Base-by-base conservation (phyloP, 441 rosid species). In the Hypseocharis bilobata region DNA sequence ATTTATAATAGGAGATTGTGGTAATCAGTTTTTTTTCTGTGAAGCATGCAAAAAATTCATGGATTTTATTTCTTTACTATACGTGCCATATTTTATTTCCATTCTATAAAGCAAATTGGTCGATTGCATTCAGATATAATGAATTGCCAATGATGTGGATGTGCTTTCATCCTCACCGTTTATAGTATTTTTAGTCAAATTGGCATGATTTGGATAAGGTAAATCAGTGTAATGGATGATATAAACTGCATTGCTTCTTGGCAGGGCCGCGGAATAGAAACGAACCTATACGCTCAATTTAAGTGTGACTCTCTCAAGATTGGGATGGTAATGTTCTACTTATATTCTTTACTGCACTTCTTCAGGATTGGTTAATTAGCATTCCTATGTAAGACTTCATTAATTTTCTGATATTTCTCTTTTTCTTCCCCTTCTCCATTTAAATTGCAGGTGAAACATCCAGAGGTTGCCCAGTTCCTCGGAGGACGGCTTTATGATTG, bases 241-340 rank as follows among this genome's bases (percentile, higher is more conserved):
- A 47, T 47, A 16, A 47, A 47, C 23, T 19, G 56, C 56, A 20
- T n/a, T 22, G 27, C 25, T 51, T 51, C n/a, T 51, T 69, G 68
- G 75, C 85, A 93, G 97, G 98, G 98, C 60, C 97, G 96, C 52
- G 98, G 95, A 58, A 88, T 91, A 60, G 97, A 93, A 84, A 93
- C 97, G 28, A 93, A 93, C 71, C 96, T 91, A 40, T 87, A 93
- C 63, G 96, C 97, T n/a, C 91, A 82, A 76, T 93, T 93, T 67
- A 91, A 87, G 79, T 91, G 97, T 54, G 98, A 91, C 74, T 91
- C 98, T 63, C 81, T 93, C 68, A 93, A 93, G 80, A 87, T 91
- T n/a, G 96, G 86, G 69, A 93, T 91, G 98, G 98, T 93, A 78
- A 62, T 40, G 34, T 63, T 34, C 60, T 11, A 17, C 27, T 49